Evolutionary conservation across 140 eudicot species (phyloP), one percentile per base, ranked within the genome.

Genomic region (Flaveria floridana): DNA sequence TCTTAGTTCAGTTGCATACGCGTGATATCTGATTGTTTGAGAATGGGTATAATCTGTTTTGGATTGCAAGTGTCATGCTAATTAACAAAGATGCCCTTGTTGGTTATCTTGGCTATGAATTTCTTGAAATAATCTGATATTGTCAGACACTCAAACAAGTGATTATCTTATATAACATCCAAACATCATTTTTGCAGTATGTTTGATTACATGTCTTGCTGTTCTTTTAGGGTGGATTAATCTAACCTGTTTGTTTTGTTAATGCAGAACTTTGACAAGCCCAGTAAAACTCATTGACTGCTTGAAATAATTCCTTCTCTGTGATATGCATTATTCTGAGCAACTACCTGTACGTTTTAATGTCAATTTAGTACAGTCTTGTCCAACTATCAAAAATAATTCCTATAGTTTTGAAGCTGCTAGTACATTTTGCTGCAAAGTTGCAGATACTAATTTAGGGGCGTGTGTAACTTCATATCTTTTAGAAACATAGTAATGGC

Each of bases 221-320:
- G 1, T 0, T 34, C 8, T 34, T 34, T 34, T 34, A 8, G 8
- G 41, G 8, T 0, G 8, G 41, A 34, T 34, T 34, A 34, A 1
- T 34, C 41, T 34, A 34, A 34, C 41, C 7, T 34, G 41, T 34
- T 34, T 34, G 8, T 34, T 34, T 34, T 34, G 0, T 5, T 44
- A 10, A 48, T 48, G 18, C 77, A 91, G 98, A 80, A 93, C 98
- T 44, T 70, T 90, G 51, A 93, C 98, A 48, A 68, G 91, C 34
- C 97, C 97, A 5, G 96, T 93, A 70, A 85, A 88, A 44, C 91
- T 93, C n/a, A 57, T 82, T 46, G 89, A 61, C 61, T 93, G 98
- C 74, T 80, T 93, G 76, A 84, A 81, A 67, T n/a, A n/a, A n/a
- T n/a, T n/a, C 70, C 42, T 73, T 19, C n/a, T 16, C 68, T 72